Conservation (phyloP, 352 stramenopile species). For the Thraustochytrium striatum region DNA sequence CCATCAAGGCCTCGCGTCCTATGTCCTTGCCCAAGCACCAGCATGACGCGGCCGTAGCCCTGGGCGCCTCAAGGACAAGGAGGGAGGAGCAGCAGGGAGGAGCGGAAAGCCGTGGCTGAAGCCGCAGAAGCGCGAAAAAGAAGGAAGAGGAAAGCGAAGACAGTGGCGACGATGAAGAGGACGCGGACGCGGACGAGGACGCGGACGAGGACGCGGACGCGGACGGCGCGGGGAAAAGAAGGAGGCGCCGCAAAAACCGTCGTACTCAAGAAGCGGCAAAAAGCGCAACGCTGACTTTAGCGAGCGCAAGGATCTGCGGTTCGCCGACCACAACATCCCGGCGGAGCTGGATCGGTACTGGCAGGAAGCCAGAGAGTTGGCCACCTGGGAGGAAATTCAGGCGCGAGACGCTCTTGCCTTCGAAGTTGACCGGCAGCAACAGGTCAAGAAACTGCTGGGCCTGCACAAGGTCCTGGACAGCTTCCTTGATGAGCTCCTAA, state of each 20-base stretch:
- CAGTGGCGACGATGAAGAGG: background rate
- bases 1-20: too few species aligned
- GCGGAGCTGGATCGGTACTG: conserved; percentile 20
- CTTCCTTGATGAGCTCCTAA: conserved; percentile 4
- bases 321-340: background rate
- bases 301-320: background rate
- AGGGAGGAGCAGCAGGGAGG: background rate
- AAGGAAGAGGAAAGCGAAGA: background rate
- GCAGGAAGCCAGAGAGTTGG: background rate
- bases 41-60: too few species aligned
- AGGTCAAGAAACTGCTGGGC: background rate
- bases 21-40: too few species aligned
- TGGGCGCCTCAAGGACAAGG: background rate
- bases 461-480: background rate
- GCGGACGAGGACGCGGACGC: background rate
- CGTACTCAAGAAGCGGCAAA: background rate
- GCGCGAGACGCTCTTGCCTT: background rate
- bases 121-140: background rate
- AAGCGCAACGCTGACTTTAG: background rate
- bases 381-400: background rate
- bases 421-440: background rate
- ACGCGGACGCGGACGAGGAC: background rate
- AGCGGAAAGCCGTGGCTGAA: background rate
- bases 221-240: background rate
- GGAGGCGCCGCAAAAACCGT: background rate